phyloP scores from a whole-genome alignment of 352 stramenopile species.

The Pythium biforme region DNA sequence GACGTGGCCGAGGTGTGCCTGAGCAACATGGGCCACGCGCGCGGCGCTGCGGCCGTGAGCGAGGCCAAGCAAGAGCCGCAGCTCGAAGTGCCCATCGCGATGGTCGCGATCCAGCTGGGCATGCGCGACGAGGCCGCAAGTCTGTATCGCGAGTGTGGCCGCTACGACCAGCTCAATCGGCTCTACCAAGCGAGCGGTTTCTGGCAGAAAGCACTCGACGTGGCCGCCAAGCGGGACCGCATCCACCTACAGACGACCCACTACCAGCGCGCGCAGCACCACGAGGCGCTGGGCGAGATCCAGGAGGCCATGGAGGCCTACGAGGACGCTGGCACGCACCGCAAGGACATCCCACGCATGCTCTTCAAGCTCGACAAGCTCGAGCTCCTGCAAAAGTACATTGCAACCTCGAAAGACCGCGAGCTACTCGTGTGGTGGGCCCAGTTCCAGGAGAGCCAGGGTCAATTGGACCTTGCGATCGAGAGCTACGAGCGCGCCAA shows the following conservation, averaged over 20 bases:
- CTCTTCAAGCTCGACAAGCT: slow-evolving; percentile 87
- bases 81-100: slow-evolving; percentile 81
- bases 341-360: slow-evolving; percentile 93
- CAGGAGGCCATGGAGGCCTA: slow-evolving; percentile 92
- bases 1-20: slow-evolving; percentile 95
- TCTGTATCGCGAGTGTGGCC: slow-evolving; percentile 90
- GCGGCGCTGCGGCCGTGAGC: slow-evolving; percentile 88
- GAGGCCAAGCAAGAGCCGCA: slow-evolving; percentile 67
- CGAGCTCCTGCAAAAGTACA: slow-evolving; percentile 91
- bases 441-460: slow-evolving; percentile 91
- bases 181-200: slow-evolving; percentile 90
- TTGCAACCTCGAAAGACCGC: slow-evolving; percentile 82
- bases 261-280: slow-evolving; percentile 86
- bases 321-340: slow-evolving; percentile 86
- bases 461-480: slow-evolving; percentile 84
- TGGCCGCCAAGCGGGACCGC: slow-evolving; percentile 86
- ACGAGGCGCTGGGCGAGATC: slow-evolving; percentile 87
- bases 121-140: slow-evolving; percentile 88
- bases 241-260: slow-evolving; percentile 93
- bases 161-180: slow-evolving; percentile 92
- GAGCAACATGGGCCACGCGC: slow-evolving; percentile 92
- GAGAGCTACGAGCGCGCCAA: slow-evolving; percentile 87
- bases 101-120: slow-evolving; percentile 93
- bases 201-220: slow-evolving; percentile 90
- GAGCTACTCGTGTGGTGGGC: slow-evolving; percentile 93